phyloP scores from a whole-genome alignment of 768 basidiomycete genomes.

The Auriscalpium vulgare region DNA sequence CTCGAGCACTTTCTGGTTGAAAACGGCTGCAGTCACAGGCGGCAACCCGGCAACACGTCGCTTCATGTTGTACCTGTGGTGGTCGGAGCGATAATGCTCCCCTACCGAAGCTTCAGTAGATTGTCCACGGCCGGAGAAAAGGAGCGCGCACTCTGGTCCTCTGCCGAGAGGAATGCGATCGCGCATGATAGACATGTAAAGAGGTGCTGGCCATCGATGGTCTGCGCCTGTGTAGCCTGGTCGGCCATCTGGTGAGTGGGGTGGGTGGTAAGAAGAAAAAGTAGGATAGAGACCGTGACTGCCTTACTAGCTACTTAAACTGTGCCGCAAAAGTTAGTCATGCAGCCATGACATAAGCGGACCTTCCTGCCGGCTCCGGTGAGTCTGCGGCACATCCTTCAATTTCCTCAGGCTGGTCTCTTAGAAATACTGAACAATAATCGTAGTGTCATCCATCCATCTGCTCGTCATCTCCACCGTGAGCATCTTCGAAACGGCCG shows the following conservation, averaged over 20 bases:
- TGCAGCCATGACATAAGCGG: no score
- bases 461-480: conserved; percentile 38
- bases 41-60: conserved; percentile 86
- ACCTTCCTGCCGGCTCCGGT: no score
- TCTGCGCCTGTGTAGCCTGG: neutral
- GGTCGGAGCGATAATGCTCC: conserved; percentile 85
- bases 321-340: no score
- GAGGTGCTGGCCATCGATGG: conserved; percentile 24
- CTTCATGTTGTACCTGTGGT: conserved; percentile 98
- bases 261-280: neutral
- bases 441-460: conserved; percentile 57
- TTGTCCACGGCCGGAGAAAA: conserved; percentile 5
- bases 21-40: conserved; percentile 68
- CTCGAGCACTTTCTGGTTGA: conserved; percentile 86
- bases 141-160: conserved; percentile 62
- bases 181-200: conserved; percentile 91
- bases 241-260: conserved; percentile 7
- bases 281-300: neutral
- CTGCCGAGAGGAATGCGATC: conserved; percentile 76
- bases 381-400: no score
- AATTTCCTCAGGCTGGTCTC: no score
- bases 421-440: conserved; percentile 27
- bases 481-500: conserved; percentile 35
- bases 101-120: conserved; percentile 35
- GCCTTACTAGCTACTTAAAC: no score